Evolutionary conservation across 78 protist genomes (phyloP), one percentile per base, ranked within the genome.

Genomic region (Dictyostelium citrinum): DNA sequence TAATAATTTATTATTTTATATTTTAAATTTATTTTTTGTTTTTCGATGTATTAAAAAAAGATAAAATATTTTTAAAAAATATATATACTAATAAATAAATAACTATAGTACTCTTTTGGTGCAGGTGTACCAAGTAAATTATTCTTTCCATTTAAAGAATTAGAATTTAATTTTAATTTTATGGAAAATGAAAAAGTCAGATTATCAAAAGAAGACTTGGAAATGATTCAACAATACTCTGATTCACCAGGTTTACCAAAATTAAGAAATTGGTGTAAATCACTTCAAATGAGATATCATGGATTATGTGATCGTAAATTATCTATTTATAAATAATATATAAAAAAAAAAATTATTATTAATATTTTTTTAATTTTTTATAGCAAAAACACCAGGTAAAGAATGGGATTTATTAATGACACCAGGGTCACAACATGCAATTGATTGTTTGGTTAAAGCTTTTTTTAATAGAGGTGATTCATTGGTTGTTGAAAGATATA

Each of bases 351-450:
- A 60, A 10, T 2, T n/a, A 5, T 20, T 55, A 55, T 17, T 55
- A 55, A 55, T 55, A 4, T 55, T 55, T 55, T 55, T 55, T 17
- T 37, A 37, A 11, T 10, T 43, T 43, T 8, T 43, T 43, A 43
- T 43, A 71, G 81, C 80, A 11, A 49, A 24, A 5, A 75, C 71
- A 35, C 35, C 49, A 58, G 83, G 83, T 7, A 35, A 61, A 74
- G 77, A 64, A 82, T 91, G 95, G 95, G 31, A 67, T 46, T 4
- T 81, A 33, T 68, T 61, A 11, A 58, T 91, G 12, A 91, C 95
- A 37, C 75, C 77, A 6, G 95, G 95, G 29, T 70, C 83, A 35
- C 95, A 91, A 82, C 90, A 91, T 27, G 95, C 71, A 17, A 0
- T 81, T 4, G 55, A 79, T 31, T 14, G 45, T 6, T 64, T 64